A percentile compares a stretch with the other conserved stretches of the same genome.
Conservation (phyloP, 2,329 filamentous ascomycete genomes). For the Chaetomiaceae sp. region DNA sequence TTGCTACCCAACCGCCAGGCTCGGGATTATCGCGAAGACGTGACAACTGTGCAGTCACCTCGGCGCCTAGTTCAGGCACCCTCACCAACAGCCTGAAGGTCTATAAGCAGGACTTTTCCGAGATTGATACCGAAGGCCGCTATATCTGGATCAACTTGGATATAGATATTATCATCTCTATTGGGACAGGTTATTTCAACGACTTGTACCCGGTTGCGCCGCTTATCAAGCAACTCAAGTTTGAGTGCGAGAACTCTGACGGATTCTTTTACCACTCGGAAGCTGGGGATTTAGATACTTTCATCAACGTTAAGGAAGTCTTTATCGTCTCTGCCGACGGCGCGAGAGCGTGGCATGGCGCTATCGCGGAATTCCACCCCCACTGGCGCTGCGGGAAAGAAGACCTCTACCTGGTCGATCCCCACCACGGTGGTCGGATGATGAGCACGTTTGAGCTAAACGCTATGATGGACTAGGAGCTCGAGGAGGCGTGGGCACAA, state of each 20-base stretch:
- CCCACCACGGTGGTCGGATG: background rate
- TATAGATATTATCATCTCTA: constrained; percentile 1
- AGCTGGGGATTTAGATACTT: background rate
- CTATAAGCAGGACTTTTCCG: constrained; percentile 7
- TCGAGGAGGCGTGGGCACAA: background rate
- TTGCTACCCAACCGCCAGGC: too few species aligned
- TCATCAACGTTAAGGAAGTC: constrained; percentile 4
- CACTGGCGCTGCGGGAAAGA: background rate
- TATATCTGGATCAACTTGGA: constrained; percentile 10
- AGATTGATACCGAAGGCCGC: background rate
- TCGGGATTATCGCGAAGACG: too few species aligned
- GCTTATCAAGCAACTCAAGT: background rate
- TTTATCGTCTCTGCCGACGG: background rate
- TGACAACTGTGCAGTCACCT: too few species aligned
- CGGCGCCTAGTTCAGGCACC: too few species aligned
- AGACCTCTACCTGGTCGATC: constrained; percentile 1
- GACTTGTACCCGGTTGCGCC: background rate
- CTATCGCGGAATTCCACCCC: background rate
- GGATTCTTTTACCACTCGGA: background rate
- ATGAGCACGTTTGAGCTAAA: constrained; percentile 3
- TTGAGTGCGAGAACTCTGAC: background rate
- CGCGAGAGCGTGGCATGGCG: background rate
- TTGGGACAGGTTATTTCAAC: background rate
- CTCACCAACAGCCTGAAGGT: background rate
- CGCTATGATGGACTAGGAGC: constrained; percentile 3